Conservation (phyloP, 257 asterid species). For the Datura wrightii region DNA sequence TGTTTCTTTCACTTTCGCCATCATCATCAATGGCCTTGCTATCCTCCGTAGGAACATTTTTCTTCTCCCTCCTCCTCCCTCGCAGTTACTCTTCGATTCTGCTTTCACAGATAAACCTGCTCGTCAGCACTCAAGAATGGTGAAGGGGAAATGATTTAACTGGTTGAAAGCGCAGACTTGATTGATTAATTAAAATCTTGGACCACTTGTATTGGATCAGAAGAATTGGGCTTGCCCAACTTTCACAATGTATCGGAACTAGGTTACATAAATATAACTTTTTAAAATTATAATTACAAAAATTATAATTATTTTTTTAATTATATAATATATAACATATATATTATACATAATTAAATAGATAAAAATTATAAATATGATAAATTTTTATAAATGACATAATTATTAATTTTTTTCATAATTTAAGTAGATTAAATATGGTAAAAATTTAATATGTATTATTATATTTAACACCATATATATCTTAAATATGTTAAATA, state of each 20-base stretch:
- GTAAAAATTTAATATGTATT: no score
- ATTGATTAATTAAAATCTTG: neutral
- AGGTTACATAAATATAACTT: no score
- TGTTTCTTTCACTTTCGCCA: slow-evolving; percentile 87
- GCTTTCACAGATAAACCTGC: neutral
- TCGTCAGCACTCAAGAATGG: neutral
- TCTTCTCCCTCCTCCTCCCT: neutral
- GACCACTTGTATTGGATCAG: neutral
- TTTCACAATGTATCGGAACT: neutral
- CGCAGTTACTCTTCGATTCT: neutral
- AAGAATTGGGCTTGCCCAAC: neutral
- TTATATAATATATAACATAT: no score
- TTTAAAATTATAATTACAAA: no score
- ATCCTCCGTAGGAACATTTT: slow-evolving; percentile 83
- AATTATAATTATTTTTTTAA: no score
- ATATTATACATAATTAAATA: no score
- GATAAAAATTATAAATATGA: no score
- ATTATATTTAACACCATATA: no score
- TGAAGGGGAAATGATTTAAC: neutral
- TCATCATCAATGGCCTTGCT: slow-evolving; percentile 88
- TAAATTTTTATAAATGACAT: no score
- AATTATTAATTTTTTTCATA: no score
- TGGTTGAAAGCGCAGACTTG: neutral
- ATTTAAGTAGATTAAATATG: no score
- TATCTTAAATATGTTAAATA: no score